A percentile compares a stretch with the other conserved stretches of the same genome.
Evolutionary conservation across 306 rosid species (phyloP).

Genomic region (Cucumis hystrix): DNA sequence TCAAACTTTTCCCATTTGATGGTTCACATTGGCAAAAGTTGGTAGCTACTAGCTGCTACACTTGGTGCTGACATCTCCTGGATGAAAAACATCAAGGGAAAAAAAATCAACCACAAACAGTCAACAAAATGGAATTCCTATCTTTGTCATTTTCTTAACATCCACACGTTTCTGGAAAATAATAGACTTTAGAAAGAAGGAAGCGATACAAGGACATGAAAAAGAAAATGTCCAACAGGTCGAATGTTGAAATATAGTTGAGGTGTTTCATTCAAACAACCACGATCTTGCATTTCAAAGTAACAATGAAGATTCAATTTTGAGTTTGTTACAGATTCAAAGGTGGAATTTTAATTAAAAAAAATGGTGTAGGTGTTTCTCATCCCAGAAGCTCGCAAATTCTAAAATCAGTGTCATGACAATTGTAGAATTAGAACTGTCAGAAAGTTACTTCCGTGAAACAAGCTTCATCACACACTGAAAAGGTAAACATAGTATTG

Average conservation of each 20-base stretch:
- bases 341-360: not conserved
- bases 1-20: not conserved
- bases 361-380: not conserved
- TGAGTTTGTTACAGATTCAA: not conserved
- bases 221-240: not conserved
- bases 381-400: not conserved
- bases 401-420: not conserved
- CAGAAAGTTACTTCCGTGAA: slow-evolving; percentile 3
- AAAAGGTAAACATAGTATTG: not conserved
- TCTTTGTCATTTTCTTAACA: not conserved
- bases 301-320: not conserved
- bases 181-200: not conserved
- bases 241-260: not conserved
- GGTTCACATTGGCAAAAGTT: not conserved
- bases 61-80: not conserved
- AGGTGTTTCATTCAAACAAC: not conserved
- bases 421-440: not conserved
- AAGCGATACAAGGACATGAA: no score
- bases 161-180: not conserved
- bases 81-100: not conserved
- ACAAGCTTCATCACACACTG: slow-evolving; percentile 5
- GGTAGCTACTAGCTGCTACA: not conserved
- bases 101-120: not conserved
- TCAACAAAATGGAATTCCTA: not conserved
- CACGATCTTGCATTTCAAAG: not conserved